Evolutionary conservation across 2,329 filamentous ascomycete genomes (phyloP).

Genomic region (Fusarium sp.): DNA sequence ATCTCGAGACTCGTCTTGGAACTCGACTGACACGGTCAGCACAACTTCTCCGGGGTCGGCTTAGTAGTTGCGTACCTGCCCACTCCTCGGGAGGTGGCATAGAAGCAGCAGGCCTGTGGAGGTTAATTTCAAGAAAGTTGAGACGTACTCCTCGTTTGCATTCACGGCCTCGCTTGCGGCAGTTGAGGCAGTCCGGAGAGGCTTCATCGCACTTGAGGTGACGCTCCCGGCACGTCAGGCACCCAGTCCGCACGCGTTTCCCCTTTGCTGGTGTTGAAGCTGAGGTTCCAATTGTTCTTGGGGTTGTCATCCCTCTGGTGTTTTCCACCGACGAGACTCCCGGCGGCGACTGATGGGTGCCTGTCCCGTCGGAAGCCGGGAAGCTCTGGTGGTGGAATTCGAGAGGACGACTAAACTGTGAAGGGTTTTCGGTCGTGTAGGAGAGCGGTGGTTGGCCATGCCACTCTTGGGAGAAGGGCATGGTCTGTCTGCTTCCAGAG

Average conservation of each 20-base stretch:
- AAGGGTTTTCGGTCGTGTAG: slow-evolving; percentile 9
- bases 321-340: slow-evolving; percentile 9
- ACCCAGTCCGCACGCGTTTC: slow-evolving; percentile 90
- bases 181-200: slow-evolving; percentile 75
- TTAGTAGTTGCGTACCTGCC: slow-evolving; percentile 37
- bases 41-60: not conserved
- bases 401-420: slow-evolving; percentile 6
- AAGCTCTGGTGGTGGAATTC: slow-evolving; percentile 7
- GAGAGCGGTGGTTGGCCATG: slow-evolving; percentile 20
- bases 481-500: slow-evolving; percentile 27
- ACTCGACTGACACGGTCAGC: slow-evolving; percentile 66
- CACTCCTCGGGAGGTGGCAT: slow-evolving; percentile 41
- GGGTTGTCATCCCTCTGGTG: slow-evolving; percentile 24
- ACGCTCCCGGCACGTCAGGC: slow-evolving; percentile 87
- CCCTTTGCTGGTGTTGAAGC: slow-evolving; percentile 50
- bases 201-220: slow-evolving; percentile 93
- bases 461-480: slow-evolving; percentile 26
- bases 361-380: not conserved
- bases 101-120: slow-evolving; percentile 74
- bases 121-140: slow-evolving; percentile 90
- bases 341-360: slow-evolving; percentile 8
- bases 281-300: slow-evolving; percentile 15
- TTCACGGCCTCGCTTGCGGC: slow-evolving; percentile 84
- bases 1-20: slow-evolving; percentile 88
- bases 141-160: slow-evolving; percentile 89